These are phyloP conservation scores for Pleurotus salmoneostramineus DNA, from an alignment of 768 basidiomycete species.

Conservation along the genomic window DNA sequence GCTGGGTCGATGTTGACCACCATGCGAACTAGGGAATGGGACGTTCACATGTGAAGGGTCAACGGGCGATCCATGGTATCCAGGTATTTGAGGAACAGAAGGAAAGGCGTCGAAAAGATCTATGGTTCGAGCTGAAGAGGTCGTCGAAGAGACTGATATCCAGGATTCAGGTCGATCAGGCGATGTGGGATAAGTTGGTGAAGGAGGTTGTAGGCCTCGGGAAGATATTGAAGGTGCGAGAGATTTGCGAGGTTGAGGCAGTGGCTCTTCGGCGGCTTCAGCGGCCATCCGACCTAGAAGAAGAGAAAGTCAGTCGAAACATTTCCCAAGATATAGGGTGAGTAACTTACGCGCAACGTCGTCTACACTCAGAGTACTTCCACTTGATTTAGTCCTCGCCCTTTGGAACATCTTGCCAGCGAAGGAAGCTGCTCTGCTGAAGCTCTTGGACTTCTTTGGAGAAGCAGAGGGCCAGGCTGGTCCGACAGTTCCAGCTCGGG, in stretches of 20 bases:
- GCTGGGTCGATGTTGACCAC: background rate
- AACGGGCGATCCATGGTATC: background rate
- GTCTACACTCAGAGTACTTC: slow-evolving; percentile 35
- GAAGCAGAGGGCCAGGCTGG: slow-evolving; percentile 20
- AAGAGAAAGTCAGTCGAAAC: background rate
- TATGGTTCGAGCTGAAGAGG: slow-evolving; percentile 40
- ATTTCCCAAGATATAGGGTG: background rate
- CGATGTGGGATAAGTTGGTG: background rate
- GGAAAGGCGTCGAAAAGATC: slow-evolving; percentile 72
- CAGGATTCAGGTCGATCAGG: slow-evolving; percentile 14
- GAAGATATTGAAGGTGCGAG: slow-evolving; percentile 3
- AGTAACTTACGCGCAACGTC: slow-evolving; percentile 36
- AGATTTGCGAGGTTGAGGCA: background rate
- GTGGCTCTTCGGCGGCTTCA: background rate
- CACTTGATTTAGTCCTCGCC: slow-evolving; percentile 48
- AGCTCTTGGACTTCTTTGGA: slow-evolving; percentile 45
- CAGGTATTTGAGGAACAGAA: slow-evolving; percentile 48
- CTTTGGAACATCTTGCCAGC: slow-evolving; percentile 58
- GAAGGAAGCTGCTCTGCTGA: slow-evolving; percentile 53
- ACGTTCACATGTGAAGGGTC: background rate
- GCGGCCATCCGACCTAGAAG: slow-evolving; percentile 6
- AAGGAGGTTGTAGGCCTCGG: slow-evolving; percentile 9
- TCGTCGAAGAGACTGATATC: slow-evolving; percentile 8
- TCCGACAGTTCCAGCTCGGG: slow-evolving; percentile 16
- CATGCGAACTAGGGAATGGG: background rate